Percentiles rank a stretch among this genome's conserved stretches.
Conservation (phyloP, 75 land plant genomes). For the Chamaecyparis obtusa region DNA sequence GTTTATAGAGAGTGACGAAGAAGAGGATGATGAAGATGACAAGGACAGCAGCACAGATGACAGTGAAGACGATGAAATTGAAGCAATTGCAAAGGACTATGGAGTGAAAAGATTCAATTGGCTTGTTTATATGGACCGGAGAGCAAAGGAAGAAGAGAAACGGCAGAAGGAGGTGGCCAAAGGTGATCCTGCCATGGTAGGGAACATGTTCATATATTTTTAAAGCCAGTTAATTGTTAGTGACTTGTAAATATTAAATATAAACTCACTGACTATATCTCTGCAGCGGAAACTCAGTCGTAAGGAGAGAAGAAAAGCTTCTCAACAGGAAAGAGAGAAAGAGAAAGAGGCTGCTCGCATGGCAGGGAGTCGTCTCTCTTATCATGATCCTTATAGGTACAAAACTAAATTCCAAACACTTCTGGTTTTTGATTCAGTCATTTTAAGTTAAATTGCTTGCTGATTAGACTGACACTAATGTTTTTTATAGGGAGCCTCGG, state of each 20-base stretch:
- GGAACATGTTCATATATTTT: constrained; percentile 4
- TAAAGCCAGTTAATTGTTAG: not conserved
- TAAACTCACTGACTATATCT: constrained; percentile 11
- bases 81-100: constrained; percentile 83
- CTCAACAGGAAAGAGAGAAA: constrained; percentile 92
- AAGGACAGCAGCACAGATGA: constrained; percentile 93
- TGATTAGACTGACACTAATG: constrained; percentile 2
- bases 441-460: not conserved
- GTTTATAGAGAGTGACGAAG: constrained; percentile 52
- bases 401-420: not conserved
- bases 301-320: constrained; percentile 92
- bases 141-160: constrained; percentile 90
- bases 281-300: constrained; percentile 89
- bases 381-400: constrained; percentile 95
- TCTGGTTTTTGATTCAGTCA: not conserved
- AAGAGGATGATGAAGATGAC: constrained; percentile 61
- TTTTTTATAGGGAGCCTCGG: constrained; percentile 62
- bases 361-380: constrained; percentile 44
- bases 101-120: constrained; percentile 93
- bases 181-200: constrained; percentile 96
- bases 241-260: not conserved
- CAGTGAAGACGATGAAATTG: constrained; percentile 93
- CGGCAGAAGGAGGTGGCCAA: constrained; percentile 86
- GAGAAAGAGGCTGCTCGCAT: constrained; percentile 86
- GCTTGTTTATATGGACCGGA: constrained; percentile 89